Conservation (phyloP, 1,284 basidiomycete species). For the Rhodotorula sp. region DNA sequence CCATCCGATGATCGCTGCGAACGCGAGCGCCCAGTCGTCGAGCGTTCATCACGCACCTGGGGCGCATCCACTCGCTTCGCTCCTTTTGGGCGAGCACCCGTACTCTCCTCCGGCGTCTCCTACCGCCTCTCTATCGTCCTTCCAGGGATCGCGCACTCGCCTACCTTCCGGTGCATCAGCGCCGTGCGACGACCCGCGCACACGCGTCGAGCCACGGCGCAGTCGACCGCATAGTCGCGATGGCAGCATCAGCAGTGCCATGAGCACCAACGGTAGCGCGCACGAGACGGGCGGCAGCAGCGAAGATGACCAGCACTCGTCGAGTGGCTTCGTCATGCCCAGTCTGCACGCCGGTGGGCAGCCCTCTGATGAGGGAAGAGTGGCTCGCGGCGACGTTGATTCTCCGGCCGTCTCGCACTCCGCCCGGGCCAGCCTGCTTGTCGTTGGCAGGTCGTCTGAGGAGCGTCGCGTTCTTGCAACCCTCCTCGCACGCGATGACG, state of each 20-base stretch:
- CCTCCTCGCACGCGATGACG: slow-evolving; percentile 17
- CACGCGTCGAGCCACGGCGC: not conserved
- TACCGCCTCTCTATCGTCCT: not conserved
- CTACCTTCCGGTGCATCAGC: not conserved
- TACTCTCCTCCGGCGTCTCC: slow-evolving; percentile 8
- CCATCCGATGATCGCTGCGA: not conserved
- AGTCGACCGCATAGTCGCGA: not conserved
- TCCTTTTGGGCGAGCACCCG: slow-evolving; percentile 14
- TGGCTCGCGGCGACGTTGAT: too few relatives aligned
- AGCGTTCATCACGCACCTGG: too few relatives aligned
- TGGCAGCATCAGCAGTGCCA: slow-evolving; percentile 21
- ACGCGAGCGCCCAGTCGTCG: not conserved
- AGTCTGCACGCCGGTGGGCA: slow-evolving; percentile 10
- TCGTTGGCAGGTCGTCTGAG: slow-evolving; percentile 26
- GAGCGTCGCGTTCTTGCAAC: slow-evolving; percentile 20
- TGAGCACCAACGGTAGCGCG: slow-evolving; percentile 25
- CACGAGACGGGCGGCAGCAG: slow-evolving; percentile 9
- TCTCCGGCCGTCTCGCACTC: too few relatives aligned
- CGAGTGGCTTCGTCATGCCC: slow-evolving; percentile 29
- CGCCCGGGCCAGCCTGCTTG: slow-evolving; percentile 10
- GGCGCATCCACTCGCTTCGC: slow-evolving; percentile 1
- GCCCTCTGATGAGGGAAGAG: too few relatives aligned
- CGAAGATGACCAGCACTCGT: slow-evolving; percentile 5
- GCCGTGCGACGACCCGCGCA: not conserved
- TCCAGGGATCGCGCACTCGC: not conserved